Evolutionary conservation across 495 filamentous ascomycete species (phyloP).

Genomic region (Pyronema domesticum): DNA sequence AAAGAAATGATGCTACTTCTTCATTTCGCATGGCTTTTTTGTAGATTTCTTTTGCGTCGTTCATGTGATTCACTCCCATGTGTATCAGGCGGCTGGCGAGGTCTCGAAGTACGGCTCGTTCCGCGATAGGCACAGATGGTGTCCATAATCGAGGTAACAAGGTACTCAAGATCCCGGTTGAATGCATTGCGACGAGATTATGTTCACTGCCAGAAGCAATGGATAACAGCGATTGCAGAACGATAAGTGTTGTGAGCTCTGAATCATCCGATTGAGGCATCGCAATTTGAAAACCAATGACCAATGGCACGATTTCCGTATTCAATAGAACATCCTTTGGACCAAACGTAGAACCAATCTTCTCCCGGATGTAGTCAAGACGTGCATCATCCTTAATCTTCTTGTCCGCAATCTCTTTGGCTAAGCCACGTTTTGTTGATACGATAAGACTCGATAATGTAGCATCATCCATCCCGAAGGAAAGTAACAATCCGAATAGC

Average conservation of each 20-base stretch:
- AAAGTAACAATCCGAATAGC: slow-evolving; percentile 68
- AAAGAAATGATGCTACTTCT: slow-evolving; percentile 50
- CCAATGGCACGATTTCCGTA: slow-evolving; percentile 44
- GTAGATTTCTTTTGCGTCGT: slow-evolving; percentile 64
- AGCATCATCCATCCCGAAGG: slow-evolving; percentile 61
- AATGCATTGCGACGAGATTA: slow-evolving; percentile 62
- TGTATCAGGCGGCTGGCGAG: slow-evolving; percentile 42
- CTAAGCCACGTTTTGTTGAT: slow-evolving; percentile 21
- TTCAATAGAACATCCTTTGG: slow-evolving; percentile 41
- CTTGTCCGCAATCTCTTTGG: not conserved
- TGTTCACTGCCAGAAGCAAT: slow-evolving; percentile 43
- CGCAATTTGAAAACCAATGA: slow-evolving; percentile 48
- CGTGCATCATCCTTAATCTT: slow-evolving; percentile 10
- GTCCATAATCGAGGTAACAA: slow-evolving; percentile 54
- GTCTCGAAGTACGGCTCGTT: slow-evolving; percentile 40
- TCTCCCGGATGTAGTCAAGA: slow-evolving; percentile 27
- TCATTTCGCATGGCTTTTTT: slow-evolving; percentile 42
- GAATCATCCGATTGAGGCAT: slow-evolving; percentile 32
- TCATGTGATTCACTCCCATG: slow-evolving; percentile 54
- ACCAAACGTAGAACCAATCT: slow-evolving; percentile 32
- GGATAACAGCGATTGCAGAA: slow-evolving; percentile 37
- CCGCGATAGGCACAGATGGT: slow-evolving; percentile 30
- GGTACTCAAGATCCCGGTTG: slow-evolving; percentile 53
- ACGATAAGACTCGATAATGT: slow-evolving; percentile 25
- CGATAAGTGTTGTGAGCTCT: slow-evolving; percentile 39